Base-by-base conservation (phyloP, 192 early-diverging fungal genomes). In the Coemansia sp. region DNA sequence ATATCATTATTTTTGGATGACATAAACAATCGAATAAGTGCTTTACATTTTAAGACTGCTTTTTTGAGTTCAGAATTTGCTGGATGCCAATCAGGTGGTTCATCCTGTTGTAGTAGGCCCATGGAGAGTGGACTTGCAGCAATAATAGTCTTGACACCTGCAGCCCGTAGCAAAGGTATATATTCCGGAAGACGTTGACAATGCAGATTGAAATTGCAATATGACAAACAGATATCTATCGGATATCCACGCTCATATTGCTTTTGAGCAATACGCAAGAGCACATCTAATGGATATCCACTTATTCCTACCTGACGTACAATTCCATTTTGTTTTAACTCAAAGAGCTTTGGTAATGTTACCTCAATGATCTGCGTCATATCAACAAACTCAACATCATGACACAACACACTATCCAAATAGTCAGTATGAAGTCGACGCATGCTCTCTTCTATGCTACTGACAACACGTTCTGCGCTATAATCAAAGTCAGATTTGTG, bases 361-460 rank as follows among this genome's bases (percentile, higher is more conserved):
- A 79, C 70, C 29, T 84, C 85, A 10, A 87, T 82, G 6, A 87
- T 75, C 6, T 85, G 62, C 2, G 82, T 68, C 22, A 85, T 63
- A 1, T 72, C 71, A 8, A 90, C 89, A 88, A 92, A 92, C 69
- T 92, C 91, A 9, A 92, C 89, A 66, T 92, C 91, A 59, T 92
- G 91, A 33, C 85, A 86, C 52, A 84, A 80, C 1, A 91, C 91
- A 54, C 88, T 74, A 59, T 92, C 89, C 20, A 92, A 66, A 59
- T 92, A 92, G 58, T 83, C 72, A 0, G 88, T 89, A 24, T 87
- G 66, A 54, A 90, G 69, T 31, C 87, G 64, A 10, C 56, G 64
- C 79, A 88, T 84, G 62, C 88, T 90, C 66, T 88, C 82, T 27
- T 65, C 55, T 1, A 90, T 85, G 55, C 85, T 86, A n/a, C 61